These are phyloP conservation scores for Heliamphora pulchella DNA, from an alignment of 179 eudicot genomes.

Conservation along the genomic window DNA sequence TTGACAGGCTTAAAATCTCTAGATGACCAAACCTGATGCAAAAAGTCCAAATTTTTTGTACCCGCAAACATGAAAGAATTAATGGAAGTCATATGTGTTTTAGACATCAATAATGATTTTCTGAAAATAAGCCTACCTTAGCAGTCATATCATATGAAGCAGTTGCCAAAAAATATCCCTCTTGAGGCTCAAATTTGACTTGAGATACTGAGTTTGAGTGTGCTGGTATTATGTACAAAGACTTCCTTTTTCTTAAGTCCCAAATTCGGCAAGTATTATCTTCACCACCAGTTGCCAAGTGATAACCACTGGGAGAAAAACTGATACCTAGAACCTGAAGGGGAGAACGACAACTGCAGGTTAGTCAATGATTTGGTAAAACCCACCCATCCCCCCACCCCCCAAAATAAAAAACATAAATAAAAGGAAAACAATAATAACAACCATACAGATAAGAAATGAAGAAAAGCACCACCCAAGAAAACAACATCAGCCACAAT, in stretches of 20 bases:
- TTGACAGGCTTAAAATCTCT: constrained; percentile 84
- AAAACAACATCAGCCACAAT: background rate
- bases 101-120: background rate
- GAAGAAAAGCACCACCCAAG: background rate
- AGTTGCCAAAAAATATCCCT: constrained; percentile 82
- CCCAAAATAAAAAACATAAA: too few species aligned
- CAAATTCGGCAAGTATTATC: constrained; percentile 91
- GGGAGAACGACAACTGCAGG: constrained; percentile 15
- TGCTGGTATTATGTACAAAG: constrained; percentile 79
- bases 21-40: constrained; percentile 80
- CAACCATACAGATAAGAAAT: too few species aligned
- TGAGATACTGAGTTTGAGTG: constrained; percentile 81
- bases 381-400: background rate
- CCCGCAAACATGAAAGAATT: background rate
- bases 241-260: constrained; percentile 82
- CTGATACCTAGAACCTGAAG: constrained; percentile 66
- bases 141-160: constrained; percentile 88
- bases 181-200: constrained; percentile 95
- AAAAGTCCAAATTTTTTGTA: constrained; percentile 16
- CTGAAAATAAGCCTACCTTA: constrained; percentile 45
- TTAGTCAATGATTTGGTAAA: background rate
- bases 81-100: background rate
- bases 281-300: constrained; percentile 83
- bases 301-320: constrained; percentile 93
- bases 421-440: background rate